A percentile compares a stretch with the other conserved stretches of the same genome.
phyloP scores from a whole-genome alignment of 2,329 filamentous ascomycete species.

The Beauveria pseudobassiana region DNA sequence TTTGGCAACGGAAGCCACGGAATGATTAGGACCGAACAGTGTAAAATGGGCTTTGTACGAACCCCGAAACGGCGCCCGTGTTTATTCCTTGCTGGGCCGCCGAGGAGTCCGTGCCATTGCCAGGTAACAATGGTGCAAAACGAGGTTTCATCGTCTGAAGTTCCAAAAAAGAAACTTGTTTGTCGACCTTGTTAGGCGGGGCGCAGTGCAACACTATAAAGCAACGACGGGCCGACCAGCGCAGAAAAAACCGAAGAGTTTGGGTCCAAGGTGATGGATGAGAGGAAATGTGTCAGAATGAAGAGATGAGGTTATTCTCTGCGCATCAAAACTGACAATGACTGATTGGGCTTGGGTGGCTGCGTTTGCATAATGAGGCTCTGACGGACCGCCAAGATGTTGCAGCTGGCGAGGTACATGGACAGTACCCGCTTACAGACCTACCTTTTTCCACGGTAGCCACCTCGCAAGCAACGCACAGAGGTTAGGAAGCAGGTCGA shows the following conservation, averaged over 20 bases:
- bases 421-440: not conserved
- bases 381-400: conserved; percentile 1
- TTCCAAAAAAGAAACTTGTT: not conserved
- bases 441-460: no score
- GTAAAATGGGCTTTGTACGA: not conserved
- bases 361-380: conserved; percentile 5
- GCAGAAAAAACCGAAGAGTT: no score
- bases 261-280: not conserved
- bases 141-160: not conserved
- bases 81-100: not conserved
- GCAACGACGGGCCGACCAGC: not conserved
- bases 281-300: not conserved
- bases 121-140: not conserved
- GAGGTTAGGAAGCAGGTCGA: no score
- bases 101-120: not conserved
- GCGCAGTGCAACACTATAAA: not conserved
- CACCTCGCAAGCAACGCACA: no score
- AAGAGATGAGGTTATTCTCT: not conserved
- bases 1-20: not conserved
- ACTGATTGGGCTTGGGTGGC: not conserved
- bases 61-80: not conserved
- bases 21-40: not conserved
- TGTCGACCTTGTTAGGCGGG: conserved; percentile 7
- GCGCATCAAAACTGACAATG: not conserved
- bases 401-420: not conserved